Conservation (phyloP, 768 basidiomycete species). For the Tephrocybe sp. region DNA sequence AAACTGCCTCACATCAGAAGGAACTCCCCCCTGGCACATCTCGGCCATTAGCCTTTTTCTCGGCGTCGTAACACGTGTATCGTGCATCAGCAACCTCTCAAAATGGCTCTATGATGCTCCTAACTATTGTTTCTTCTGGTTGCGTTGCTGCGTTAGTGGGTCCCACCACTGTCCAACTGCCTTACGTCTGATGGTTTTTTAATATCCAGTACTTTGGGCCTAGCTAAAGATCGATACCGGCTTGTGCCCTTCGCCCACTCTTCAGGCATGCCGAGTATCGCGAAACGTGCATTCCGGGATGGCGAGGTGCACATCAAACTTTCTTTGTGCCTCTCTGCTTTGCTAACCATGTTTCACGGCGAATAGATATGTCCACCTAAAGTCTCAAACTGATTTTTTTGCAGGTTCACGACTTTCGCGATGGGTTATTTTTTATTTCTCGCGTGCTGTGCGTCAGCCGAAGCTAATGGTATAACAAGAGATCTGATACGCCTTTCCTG, state of each 20-base stretch:
- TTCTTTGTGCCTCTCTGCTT: neutral
- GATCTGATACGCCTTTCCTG: too few relatives aligned
- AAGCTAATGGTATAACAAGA: too few relatives aligned
- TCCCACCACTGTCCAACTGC: neutral
- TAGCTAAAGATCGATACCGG: too few relatives aligned
- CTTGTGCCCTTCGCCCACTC: too few relatives aligned
- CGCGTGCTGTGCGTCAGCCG: too few relatives aligned
- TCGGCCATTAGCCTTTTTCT: neutral
- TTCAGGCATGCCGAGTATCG: neutral
- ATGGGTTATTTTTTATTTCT: too few relatives aligned
- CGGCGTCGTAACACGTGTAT: conserved; percentile 11
- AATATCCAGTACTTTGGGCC: neutral
- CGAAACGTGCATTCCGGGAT: conserved; percentile 10
- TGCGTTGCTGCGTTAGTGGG: neutral
- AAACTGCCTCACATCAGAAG: neutral
- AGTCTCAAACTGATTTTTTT: too few relatives aligned
- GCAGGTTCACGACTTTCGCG: too few relatives aligned
- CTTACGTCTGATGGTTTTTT: conserved; percentile 5
- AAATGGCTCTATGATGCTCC: neutral
- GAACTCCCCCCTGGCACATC: neutral
- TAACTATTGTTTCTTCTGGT: conserved; percentile 7
- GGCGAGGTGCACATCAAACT: neutral
- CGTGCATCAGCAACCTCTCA: conserved; percentile 5
- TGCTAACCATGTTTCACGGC: too few relatives aligned
- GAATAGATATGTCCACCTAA: too few relatives aligned